Percentiles rank a stretch among this genome's conserved stretches.
Conservation (phyloP, 345 rosid species). For the Salix purpurea region DNA sequence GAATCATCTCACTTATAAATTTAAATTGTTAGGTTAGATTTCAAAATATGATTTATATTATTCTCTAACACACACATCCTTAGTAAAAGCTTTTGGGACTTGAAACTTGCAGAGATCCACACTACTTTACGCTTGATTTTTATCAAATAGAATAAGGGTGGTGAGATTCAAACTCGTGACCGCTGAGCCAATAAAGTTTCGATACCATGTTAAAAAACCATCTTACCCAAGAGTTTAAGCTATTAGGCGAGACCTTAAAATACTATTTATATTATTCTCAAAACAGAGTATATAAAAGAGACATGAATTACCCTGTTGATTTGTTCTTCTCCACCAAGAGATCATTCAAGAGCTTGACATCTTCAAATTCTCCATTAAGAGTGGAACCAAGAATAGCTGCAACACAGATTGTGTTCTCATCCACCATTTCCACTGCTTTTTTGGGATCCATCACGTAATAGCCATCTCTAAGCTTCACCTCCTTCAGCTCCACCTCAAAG, state of each 20-base stretch:
- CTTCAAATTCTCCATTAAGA: constrained; percentile 32
- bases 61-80: too few species aligned
- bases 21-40: rapidly evolving
- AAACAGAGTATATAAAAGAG: background rate
- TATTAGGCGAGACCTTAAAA: too few species aligned
- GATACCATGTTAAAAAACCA: too few species aligned
- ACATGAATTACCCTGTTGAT: constrained; percentile 17
- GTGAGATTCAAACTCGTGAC: too few species aligned
- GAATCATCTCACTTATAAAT: rapidly evolving
- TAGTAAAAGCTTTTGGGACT: rapidly evolving
- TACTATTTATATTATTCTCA: too few species aligned
- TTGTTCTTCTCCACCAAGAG: constrained; percentile 23
- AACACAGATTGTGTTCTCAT: constrained; percentile 32
- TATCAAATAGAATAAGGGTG: too few species aligned
- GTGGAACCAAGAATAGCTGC: constrained; percentile 34
- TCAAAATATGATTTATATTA: too few species aligned
- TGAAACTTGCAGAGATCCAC: rapidly evolving
- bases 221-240: rapidly evolving
- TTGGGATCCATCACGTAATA: constrained; percentile 29
- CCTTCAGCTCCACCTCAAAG: constrained; percentile 31
- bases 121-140: too few species aligned
- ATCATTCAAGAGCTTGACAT: constrained; percentile 22
- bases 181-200: rapidly evolving
- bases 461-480: constrained; percentile 27
- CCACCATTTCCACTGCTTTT: constrained; percentile 26